phyloP scores from a whole-genome alignment of 2,329 filamentous ascomycete species.

The Scedosporium minutisporum region DNA sequence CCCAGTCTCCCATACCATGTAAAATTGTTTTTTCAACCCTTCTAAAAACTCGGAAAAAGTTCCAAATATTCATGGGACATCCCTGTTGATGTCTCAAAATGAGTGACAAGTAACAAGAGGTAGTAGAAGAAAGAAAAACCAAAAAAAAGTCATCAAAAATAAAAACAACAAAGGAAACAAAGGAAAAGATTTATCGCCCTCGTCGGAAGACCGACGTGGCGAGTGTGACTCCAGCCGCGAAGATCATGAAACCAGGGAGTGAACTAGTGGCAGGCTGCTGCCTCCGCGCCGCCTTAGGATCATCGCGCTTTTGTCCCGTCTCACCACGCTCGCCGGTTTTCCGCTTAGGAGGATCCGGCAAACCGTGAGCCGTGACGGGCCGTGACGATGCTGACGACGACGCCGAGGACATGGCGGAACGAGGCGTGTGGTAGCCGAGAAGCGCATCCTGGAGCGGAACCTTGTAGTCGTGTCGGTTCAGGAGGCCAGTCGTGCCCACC shows the following conservation, averaged over 20 bases:
- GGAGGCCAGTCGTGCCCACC: not conserved
- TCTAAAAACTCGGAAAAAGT: not conserved
- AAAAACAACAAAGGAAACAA: not conserved
- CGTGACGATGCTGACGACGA: not conserved
- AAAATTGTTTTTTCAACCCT: not conserved
- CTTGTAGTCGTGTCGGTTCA: not conserved
- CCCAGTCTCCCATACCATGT: not conserved
- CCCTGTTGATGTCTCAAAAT: not conserved
- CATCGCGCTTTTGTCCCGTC: not conserved
- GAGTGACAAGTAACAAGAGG: not conserved
- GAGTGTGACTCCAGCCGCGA: slow-evolving; percentile 5
- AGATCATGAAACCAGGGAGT: slow-evolving; percentile 3
- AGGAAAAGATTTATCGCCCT: not conserved
- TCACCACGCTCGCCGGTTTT: not conserved
- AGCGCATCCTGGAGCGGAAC: slow-evolving; percentile 4
- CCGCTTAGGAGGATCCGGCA: not conserved
- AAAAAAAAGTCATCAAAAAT: not conserved
- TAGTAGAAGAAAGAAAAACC: slow-evolving; percentile 2
- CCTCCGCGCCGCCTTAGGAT: not conserved
- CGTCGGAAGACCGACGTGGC: slow-evolving; percentile 1
- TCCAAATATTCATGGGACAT: not conserved
- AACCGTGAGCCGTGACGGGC: not conserved
- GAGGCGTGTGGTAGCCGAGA: not conserved
- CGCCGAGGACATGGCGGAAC: not conserved
- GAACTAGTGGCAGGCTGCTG: not conserved